phyloP scores from a whole-genome alignment of 2,329 filamentous ascomycete genomes.

The Grosmannia penicillata region DNA sequence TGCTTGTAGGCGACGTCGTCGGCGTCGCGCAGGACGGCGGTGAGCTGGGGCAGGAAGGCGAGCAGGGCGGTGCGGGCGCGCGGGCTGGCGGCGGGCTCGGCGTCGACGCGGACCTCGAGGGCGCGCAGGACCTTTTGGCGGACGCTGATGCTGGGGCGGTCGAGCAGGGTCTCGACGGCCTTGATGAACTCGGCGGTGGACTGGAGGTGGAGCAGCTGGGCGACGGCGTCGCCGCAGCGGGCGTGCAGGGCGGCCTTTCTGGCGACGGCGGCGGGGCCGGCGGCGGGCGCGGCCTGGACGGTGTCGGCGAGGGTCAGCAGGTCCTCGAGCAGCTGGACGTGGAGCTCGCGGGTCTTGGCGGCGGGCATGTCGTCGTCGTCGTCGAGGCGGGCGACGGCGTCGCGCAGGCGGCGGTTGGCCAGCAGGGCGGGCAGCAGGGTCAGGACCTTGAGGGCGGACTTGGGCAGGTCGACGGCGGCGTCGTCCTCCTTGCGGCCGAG shows the following conservation, averaged over 20 bases:
- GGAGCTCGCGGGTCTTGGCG: constrained; percentile 52
- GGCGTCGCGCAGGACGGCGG: constrained; percentile 59
- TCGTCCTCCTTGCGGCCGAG: constrained; percentile 40
- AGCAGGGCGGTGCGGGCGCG: constrained; percentile 57
- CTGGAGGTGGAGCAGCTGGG: constrained; percentile 68
- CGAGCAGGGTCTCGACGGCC: constrained; percentile 68
- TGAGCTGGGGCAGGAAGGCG: constrained; percentile 65
- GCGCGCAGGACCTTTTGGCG: constrained; percentile 69
- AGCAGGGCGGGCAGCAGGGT: constrained; percentile 42
- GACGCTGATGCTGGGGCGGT: constrained; percentile 58
- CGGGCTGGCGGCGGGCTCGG: constrained; percentile 54
- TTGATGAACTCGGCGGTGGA: constrained; percentile 83
- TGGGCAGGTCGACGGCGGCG: constrained; percentile 29
- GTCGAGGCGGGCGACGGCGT: constrained; percentile 39
- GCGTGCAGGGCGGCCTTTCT: constrained; percentile 33
- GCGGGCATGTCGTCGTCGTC: constrained; percentile 53
- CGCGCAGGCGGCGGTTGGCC: constrained; percentile 39
- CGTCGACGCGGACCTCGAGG: constrained; percentile 64
- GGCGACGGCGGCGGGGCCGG: constrained; percentile 42
- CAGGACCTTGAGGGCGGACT: constrained; percentile 38
- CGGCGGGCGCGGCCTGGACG: constrained; percentile 45
- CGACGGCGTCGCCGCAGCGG: constrained; percentile 55
- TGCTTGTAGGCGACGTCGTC: constrained; percentile 63
- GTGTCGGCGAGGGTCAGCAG: constrained; percentile 51
- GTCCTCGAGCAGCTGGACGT: constrained; percentile 52